These are phyloP conservation scores for Pulveroboletus frians DNA, from an alignment of 768 basidiomycete species.

Conservation along the genomic window DNA sequence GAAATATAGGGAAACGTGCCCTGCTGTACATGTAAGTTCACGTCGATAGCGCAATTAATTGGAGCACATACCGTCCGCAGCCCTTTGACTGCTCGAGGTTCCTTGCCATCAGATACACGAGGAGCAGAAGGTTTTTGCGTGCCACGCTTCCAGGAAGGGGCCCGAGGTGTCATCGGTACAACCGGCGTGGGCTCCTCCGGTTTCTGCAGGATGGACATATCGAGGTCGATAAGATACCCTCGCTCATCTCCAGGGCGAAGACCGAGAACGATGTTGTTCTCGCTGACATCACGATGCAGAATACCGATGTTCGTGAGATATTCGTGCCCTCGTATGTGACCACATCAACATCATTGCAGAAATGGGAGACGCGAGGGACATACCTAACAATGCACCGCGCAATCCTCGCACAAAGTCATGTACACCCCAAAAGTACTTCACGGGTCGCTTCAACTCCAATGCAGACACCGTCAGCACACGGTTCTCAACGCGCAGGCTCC, in stretches of 20 bases:
- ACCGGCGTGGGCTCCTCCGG: neutral
- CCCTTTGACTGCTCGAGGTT: too few relatives aligned
- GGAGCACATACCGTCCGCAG: too few relatives aligned
- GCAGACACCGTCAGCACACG: neutral
- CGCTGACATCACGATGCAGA: slow-evolving; percentile 20
- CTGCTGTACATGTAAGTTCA: too few relatives aligned
- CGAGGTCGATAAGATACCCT: slow-evolving; percentile 2
- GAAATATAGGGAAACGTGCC: too few relatives aligned
- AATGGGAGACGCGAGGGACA: neutral
- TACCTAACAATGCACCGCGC: slow-evolving; percentile 13
- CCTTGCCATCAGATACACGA: too few relatives aligned
- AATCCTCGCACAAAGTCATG: slow-evolving; percentile 18
- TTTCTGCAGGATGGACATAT: slow-evolving; percentile 10
- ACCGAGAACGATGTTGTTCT: slow-evolving; percentile 32
- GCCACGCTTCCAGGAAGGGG: too few relatives aligned
- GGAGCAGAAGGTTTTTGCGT: too few relatives aligned
- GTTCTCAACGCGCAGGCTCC: neutral
- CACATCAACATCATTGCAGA: too few relatives aligned
- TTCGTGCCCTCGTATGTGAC: too few relatives aligned
- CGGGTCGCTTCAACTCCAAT: neutral
- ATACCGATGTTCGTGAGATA: slow-evolving; percentile 15
- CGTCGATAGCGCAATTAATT: too few relatives aligned
- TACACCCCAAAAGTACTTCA: neutral
- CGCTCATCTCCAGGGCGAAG: neutral
- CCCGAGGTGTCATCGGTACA: neutral